These are phyloP conservation scores for Cucumis melo DNA, from an alignment of 306 rosid genomes.

Conservation along the genomic window DNA sequence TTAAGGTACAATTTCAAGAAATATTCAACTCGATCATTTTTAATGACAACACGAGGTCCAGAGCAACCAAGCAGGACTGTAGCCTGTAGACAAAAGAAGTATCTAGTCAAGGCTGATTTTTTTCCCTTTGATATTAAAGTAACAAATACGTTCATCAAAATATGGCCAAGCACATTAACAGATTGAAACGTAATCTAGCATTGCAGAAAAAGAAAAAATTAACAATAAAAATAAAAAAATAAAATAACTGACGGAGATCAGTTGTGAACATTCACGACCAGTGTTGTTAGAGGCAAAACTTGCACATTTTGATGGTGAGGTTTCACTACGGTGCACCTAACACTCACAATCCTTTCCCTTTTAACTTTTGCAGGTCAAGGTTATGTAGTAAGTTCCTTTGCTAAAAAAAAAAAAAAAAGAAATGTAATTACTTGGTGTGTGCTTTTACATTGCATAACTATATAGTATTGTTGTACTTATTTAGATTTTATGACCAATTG, in stretches of 20 bases:
- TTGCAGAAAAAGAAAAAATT: background rate
- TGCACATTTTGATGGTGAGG: background rate
- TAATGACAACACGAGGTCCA: background rate
- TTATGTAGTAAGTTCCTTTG: no score
- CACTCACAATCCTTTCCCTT: background rate
- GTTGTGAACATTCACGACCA: background rate
- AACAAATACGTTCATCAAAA: background rate
- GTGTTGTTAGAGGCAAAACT: background rate
- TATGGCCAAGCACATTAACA: background rate
- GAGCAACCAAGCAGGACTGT: background rate
- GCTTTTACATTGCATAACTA: background rate
- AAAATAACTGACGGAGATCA: no score
- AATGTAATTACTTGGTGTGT: background rate
- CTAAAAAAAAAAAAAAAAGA: no score
- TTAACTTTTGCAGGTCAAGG: background rate
- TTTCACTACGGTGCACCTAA: background rate
- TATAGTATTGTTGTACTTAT: background rate
- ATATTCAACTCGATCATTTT: conserved; percentile 18
- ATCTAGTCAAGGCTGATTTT: background rate
- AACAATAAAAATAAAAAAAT: no score
- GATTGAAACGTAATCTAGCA: background rate
- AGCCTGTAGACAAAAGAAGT: background rate
- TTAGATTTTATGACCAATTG: background rate
- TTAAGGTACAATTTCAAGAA: conserved; percentile 5
- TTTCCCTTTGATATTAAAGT: background rate